Base-by-base conservation (phyloP, 352 stramenopile genomes). In the Globisporangium alternatum region DNA sequence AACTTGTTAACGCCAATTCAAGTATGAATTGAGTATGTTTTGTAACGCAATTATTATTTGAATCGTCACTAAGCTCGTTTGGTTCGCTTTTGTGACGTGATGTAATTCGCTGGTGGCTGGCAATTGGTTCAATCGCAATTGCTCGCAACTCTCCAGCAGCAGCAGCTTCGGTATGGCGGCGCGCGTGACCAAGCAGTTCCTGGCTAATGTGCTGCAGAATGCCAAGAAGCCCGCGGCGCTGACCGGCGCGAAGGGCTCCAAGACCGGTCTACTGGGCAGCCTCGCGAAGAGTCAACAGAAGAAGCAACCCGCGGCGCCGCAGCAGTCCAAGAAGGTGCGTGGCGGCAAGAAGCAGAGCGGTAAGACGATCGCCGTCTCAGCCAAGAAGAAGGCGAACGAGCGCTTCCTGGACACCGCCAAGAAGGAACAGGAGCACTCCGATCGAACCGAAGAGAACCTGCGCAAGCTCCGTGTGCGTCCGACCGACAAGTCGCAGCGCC, bases 181-280 rank as follows among this genome's bases (percentile, higher is more conserved):
- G 0, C 80, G 79, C 49, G 71, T 91, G 60, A 91, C 82, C 45
- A 89, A 91, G 74, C 75, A 88, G 53, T 89, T 91, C 71, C 74
- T 91, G 62, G 75, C 87, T 67, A 80, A 85, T 66, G 82, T 74
- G 62, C 68, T 76, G 60, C 52, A 65, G 51, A 35, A 55, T 41
- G 61, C 45, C n/a, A 41, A 59, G n/a, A 54, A 41, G 28, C 31
- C 65, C 3, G 33, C 39, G 44, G 48, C 19, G 39, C 41, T 33
- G 3, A 76, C 66, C 25, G 41, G 19, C 12, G 65, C 57, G 10
- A 22, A 39, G 35, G 37, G 56, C 25, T 8, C 54, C 44, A 63
- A 58, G 22, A 52, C 21, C 21, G 47, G 41, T 22, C 45, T 51
- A 35, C 28, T 58, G 12, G 39, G 15, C 28, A 53, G 39, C n/a